Base-by-base conservation (phyloP, 164 flowering plant genomes). In the Vitis amurensis region DNA sequence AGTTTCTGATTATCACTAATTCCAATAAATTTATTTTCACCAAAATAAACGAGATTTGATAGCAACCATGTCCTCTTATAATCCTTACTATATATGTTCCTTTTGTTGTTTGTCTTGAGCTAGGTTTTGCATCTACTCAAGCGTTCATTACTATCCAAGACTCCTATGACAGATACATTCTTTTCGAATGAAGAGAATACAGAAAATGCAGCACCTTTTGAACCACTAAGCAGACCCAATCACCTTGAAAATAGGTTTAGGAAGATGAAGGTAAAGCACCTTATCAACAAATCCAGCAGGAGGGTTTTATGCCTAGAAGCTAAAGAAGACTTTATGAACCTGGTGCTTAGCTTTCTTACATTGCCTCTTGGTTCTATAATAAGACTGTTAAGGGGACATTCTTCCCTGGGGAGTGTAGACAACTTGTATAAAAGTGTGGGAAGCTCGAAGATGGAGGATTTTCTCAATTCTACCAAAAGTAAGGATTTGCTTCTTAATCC, bases 341-440 rank as follows among this genome's bases (percentile, higher is more conserved):
- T 70, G 11, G 53, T 70, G 37, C 55, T 70, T 17, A 70, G 73
- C 55, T 70, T 62, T 44, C 73, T 70, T 5, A 62, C 67, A 13
- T 15, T 70, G 62, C 73, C 73, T 7, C 73, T 70, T 17, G 73
- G 73, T 8, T 19, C 19, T 19, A 62, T 62, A 8, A 16, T 44
- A 2, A 53, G 55, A 53, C 2, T 62, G 44, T 16, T 31, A 57
- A 60, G 17, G 1, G 61, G 66, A 3, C 3, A 13, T n/a, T 5
- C 31, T 51, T 14, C 50, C 1, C 11, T 59, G 47, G 74, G 71
- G 6, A 67, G 74, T 31, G 23, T 78, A 11, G 62, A 61, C 53
- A 59, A 78, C 44, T 50, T 78, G 14, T 68, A 70, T 61, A 68
- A 19, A 15, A 73, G 78, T 53, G 61, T 73, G 3, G 61, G 50